Evolutionary conservation across 495 filamentous ascomycete genomes (phyloP), one percentile per base, ranked within the genome.

Genomic region (Penicillium subrubescens): DNA sequence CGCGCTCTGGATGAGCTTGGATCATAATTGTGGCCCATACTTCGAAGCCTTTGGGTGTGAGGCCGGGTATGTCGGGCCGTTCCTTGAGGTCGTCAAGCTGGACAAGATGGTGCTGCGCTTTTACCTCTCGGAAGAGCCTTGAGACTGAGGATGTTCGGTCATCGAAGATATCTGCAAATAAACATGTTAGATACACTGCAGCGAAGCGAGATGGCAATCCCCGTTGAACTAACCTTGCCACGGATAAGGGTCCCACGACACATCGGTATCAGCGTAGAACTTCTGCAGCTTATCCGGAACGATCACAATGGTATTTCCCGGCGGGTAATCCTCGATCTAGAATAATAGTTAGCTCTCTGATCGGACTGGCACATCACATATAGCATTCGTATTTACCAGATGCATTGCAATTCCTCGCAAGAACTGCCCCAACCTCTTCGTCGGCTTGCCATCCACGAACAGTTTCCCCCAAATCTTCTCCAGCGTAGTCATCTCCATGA

Each of bases 1-100:
- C 94, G 51, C 86, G 84, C 39, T 92, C 87, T 2, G 94, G 94
- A 67, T 92, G 83, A 15, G 91, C 89, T 67, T 87, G 86, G 54
- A 97, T 89, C 76, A 90, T 82, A 23, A 87, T 77, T 0, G 90
- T 92, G 73, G 90, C 87, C 88, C 91, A 97, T 59, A 77, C 77
- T 62, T 89, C 83, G 73, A 96, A 98, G 4, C 94, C 94, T 33
- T 81, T 69, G 3, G 91, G 90, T 1, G 94, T 97, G 17, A 97
- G 80, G 15, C 85, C 90, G 2, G 94, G 94, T 35, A 92, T 83
- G 50, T 84, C 84, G 5, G 94, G 92, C 59, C 82, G 75, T 53
- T 86, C 81, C 14, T 81, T 79, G 17, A 83, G 67, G 34, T 83
- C 79, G 25, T 82, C 76, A 7, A 23, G 11, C 64, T 93, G 94